Conservation (phyloP, 2,329 filamentous ascomycete species). For the Fusarium graminum region DNA sequence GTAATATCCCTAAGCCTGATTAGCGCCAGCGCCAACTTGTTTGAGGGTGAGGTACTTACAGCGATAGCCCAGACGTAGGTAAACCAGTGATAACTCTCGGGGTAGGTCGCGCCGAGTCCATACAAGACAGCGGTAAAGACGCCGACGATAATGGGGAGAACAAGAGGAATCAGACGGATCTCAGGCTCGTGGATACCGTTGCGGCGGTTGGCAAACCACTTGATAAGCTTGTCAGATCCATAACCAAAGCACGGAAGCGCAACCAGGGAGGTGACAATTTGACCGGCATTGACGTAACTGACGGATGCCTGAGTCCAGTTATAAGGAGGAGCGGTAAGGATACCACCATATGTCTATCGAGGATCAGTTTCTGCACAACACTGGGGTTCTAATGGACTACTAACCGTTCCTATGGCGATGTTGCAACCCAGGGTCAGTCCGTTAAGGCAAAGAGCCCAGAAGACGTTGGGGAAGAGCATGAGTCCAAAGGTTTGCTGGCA, state of each 20-base stretch:
- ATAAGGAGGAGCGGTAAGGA: conserved; percentile 36
- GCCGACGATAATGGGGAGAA: conserved; percentile 38
- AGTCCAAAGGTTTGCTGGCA: conserved; percentile 40
- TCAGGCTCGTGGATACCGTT: conserved; percentile 42
- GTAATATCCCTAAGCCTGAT: conserved; percentile 13
- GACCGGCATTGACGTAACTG: conserved; percentile 42
- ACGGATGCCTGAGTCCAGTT: conserved; percentile 40
- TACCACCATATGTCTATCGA: conserved; percentile 14
- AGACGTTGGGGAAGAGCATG: conserved; percentile 42
- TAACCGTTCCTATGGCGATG: conserved; percentile 43
- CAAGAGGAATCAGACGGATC: conserved; percentile 37
- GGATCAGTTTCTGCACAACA: no score
- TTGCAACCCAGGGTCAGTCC: conserved; percentile 43
- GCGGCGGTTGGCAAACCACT: conserved; percentile 38
- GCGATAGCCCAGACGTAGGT: conserved; percentile 25
- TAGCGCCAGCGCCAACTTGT: no score
- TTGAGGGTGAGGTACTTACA: conserved; percentile 2
- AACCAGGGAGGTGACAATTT: conserved; percentile 39
- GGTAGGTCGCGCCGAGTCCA: conserved; percentile 10
- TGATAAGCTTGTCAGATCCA: conserved; percentile 42
- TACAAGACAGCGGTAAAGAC: conserved; percentile 25
- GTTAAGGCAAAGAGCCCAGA: conserved; percentile 42
- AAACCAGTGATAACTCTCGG: conserved; percentile 30
- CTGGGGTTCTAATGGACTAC: no score
- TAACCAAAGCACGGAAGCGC: conserved; percentile 39